Evolutionary conservation across 768 basidiomycete species (phyloP).

Genomic region (Cytidiella melzeri): DNA sequence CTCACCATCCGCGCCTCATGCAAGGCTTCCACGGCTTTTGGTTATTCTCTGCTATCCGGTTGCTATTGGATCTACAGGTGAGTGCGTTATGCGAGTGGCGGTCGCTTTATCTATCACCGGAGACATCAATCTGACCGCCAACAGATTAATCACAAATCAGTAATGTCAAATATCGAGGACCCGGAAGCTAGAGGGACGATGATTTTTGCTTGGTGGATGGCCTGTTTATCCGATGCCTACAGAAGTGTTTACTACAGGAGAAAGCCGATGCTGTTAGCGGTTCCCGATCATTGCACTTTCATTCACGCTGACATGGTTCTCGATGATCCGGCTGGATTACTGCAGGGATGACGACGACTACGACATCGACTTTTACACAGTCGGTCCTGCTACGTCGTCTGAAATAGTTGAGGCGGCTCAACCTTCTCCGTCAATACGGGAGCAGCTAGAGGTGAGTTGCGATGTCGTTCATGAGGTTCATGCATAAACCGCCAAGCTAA

Average conservation of each 20-base stretch:
- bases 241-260: slow-evolving; percentile 78
- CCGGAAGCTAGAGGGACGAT: slow-evolving; percentile 74
- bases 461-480: slow-evolving; percentile 1
- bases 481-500: background rate
- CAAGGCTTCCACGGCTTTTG: slow-evolving; percentile 83
- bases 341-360: slow-evolving; percentile 77
- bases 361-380: slow-evolving; percentile 83
- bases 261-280: slow-evolving; percentile 65
- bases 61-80: slow-evolving; percentile 72
- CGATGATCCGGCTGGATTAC: background rate
- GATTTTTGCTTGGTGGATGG: slow-evolving; percentile 95
- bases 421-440: slow-evolving; percentile 57
- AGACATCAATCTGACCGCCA: background rate
- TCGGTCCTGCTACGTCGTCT: slow-evolving; percentile 45
- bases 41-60: slow-evolving; percentile 71
- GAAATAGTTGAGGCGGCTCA: slow-evolving; percentile 23
- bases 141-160: slow-evolving; percentile 81
- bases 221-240: slow-evolving; percentile 80
- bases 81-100: slow-evolving; percentile 15
- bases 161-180: slow-evolving; percentile 66
- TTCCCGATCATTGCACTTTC: background rate
- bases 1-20: too few species aligned
- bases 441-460: slow-evolving; percentile 66
- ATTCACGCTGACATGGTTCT: slow-evolving; percentile 2
- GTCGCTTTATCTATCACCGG: slow-evolving; percentile 5